Evolutionary conservation across 2,329 filamentous ascomycete species (phyloP).

Genomic region (Xylariales sp.): DNA sequence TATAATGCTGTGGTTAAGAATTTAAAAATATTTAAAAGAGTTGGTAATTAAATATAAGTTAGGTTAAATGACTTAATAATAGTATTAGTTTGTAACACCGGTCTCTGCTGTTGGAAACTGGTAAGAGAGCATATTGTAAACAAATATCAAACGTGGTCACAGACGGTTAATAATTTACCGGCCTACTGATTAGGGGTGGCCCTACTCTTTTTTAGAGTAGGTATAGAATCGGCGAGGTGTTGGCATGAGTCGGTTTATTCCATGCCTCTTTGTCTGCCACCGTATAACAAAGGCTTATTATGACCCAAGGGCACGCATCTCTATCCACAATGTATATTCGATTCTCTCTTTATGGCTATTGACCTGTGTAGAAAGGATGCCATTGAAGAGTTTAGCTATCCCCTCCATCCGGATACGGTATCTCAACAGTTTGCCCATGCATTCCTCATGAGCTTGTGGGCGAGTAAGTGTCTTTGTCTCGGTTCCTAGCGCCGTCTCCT

Average conservation of each 20-base stretch:
- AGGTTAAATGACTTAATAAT: too few relatives aligned
- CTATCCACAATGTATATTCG: not conserved
- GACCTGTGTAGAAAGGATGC: not conserved
- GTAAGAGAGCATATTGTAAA: too few relatives aligned
- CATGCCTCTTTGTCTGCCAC: slow-evolving; percentile 9
- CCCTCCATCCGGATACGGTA: slow-evolving; percentile 11
- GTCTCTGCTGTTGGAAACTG: too few relatives aligned
- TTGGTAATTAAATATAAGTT: too few relatives aligned
- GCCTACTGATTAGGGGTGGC: too few relatives aligned
- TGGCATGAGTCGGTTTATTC: not conserved
- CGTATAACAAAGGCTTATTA: not conserved
- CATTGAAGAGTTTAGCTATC: not conserved
- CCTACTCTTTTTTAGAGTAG: not conserved
- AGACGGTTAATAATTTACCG: too few relatives aligned
- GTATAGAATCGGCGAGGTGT: slow-evolving; percentile 1
- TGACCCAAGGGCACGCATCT: not conserved
- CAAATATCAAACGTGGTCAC: too few relatives aligned
- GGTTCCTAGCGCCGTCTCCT: not conserved
- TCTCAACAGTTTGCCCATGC: not conserved
- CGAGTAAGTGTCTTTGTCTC: slow-evolving; percentile 1
- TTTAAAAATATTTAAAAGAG: too few relatives aligned
- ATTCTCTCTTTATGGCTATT: not conserved
- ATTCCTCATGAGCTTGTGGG: not conserved
- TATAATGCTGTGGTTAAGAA: too few relatives aligned
- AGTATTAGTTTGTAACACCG: too few relatives aligned